These are phyloP conservation scores for Rubia peregrina DNA, from an alignment of 305 asterid genomes.

Conservation along the genomic window DNA sequence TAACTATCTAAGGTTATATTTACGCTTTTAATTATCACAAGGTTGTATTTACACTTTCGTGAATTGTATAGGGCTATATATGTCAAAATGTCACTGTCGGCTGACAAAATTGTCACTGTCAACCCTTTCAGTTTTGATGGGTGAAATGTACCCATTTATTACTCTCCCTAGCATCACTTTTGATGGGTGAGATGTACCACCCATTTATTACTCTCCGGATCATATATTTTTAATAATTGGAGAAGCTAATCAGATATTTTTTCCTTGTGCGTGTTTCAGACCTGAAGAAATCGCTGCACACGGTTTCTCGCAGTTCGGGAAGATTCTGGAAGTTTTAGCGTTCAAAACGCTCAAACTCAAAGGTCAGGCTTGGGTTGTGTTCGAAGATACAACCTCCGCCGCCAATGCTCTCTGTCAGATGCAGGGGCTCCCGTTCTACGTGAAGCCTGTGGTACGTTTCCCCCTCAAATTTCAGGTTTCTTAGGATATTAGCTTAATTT, in stretches of 20 bases:
- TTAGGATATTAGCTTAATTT: background rate
- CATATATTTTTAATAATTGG: background rate
- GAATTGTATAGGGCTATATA: no score
- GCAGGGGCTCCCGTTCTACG: constrained; percentile 97
- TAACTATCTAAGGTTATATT: no score
- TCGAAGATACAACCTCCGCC: constrained; percentile 81
- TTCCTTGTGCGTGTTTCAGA: constrained; percentile 28
- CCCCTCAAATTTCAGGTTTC: background rate
- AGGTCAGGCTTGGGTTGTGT: constrained; percentile 98
- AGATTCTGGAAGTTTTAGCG: constrained; percentile 84
- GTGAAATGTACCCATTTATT: no score
- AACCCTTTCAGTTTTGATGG: no score
- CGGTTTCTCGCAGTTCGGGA: constrained; percentile 96
- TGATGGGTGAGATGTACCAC: no score
- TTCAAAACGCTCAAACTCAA: constrained; percentile 98
- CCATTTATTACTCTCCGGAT: no score
- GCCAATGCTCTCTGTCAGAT: constrained; percentile 74
- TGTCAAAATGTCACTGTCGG: no score
- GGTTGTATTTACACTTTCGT: no score
- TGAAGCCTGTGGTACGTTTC: constrained; percentile 71
- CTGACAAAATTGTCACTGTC: no score
- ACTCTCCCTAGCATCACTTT: no score
- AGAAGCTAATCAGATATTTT: background rate
- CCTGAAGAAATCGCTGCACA: constrained; percentile 82
- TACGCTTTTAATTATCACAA: no score